phyloP scores from a whole-genome alignment of 164 flowering plant genomes.

The Umbilicus rupestris region DNA sequence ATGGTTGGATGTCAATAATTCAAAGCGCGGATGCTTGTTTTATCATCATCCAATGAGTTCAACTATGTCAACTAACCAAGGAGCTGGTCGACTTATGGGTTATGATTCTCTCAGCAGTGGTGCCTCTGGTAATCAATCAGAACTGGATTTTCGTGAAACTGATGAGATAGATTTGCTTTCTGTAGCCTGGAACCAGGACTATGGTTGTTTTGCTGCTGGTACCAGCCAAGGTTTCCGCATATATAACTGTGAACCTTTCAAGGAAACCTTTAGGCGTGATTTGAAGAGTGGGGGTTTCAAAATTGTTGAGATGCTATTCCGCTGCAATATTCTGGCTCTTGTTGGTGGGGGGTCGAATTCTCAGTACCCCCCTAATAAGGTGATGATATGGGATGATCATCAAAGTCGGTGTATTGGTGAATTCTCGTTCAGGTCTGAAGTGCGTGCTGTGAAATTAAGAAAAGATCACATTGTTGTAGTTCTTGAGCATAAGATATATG shows the following conservation, averaged over 20 bases:
- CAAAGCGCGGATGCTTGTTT: neutral
- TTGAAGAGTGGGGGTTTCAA: conserved; percentile 33
- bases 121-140: conserved; percentile 15
- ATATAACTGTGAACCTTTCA: conserved; percentile 33
- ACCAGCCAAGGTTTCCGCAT: conserved; percentile 32
- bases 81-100: conserved; percentile 8
- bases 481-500: conserved; percentile 41
- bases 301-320: conserved; percentile 45
- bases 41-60: conserved; percentile 20
- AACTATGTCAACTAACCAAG: conserved; percentile 19
- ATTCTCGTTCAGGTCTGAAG: conserved; percentile 39
- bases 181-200: conserved; percentile 37
- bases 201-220: conserved; percentile 36
- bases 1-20: too few relatives aligned
- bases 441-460: conserved; percentile 35
- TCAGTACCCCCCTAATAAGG: conserved; percentile 38
- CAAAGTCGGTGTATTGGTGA: conserved; percentile 40
- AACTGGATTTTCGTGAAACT: conserved; percentile 15
- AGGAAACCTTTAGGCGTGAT: conserved; percentile 34
- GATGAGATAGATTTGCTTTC: conserved; percentile 23
- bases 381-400: conserved; percentile 49
- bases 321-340: conserved; percentile 35
- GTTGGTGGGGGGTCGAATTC: conserved; percentile 33
- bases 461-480: conserved; percentile 37
- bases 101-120: conserved; percentile 16